Conservation (phyloP, 768 basidiomycete species). For the Leccinum disarticulatum region DNA sequence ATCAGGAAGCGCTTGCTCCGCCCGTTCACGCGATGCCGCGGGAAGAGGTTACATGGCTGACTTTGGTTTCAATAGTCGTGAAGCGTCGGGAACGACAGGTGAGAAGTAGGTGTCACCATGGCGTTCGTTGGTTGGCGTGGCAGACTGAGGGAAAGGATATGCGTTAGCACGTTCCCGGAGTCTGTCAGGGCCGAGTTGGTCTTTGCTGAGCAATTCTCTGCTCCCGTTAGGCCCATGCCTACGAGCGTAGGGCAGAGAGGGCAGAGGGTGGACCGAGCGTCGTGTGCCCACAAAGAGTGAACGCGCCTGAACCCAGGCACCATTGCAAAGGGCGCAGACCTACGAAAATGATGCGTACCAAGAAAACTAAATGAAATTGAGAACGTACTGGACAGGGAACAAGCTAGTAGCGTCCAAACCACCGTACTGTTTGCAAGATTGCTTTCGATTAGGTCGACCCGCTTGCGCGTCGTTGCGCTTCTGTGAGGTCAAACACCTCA, state of each 20-base stretch:
- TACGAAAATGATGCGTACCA: no score
- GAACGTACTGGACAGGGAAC: no score
- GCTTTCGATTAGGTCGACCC: no score
- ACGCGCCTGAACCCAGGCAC: slow-evolving; percentile 9
- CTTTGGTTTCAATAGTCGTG: not conserved
- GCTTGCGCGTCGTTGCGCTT: no score
- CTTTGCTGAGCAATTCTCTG: not conserved
- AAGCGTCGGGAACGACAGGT: not conserved
- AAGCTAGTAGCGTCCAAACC: no score
- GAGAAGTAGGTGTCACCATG: slow-evolving; percentile 4
- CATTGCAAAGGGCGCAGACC: no score
- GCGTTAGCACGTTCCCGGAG: not conserved
- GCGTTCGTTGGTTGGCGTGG: slow-evolving; percentile 23
- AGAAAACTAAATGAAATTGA: no score
- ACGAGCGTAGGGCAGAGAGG: slow-evolving; percentile 36
- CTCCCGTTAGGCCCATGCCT: slow-evolving; percentile 10
- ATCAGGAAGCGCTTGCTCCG: not conserved
- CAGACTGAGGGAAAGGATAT: slow-evolving; percentile 15
- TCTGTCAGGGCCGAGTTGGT: not conserved
- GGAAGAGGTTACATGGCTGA: not conserved
- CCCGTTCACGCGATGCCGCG: not conserved
- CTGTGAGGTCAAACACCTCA: no score
- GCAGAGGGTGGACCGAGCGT: slow-evolving; percentile 30
- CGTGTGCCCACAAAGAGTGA: slow-evolving; percentile 26
- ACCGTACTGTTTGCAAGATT: no score